Evolutionary conservation across 2,329 filamentous ascomycete genomes (phyloP).

Genomic region (Coniochaeta prunicola): DNA sequence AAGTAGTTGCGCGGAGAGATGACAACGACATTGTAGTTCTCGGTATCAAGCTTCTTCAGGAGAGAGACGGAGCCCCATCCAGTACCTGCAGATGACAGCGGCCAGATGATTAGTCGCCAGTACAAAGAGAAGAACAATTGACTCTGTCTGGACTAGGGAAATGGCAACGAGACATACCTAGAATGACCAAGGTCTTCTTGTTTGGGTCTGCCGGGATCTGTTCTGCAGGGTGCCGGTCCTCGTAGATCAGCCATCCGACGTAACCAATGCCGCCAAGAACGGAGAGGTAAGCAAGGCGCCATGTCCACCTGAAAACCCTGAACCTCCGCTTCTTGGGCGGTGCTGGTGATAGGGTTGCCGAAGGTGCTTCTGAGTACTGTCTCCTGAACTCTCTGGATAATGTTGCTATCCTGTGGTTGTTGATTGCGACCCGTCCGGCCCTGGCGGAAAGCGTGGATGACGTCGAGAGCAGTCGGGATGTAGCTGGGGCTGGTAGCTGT

Average conservation of each 20-base stretch:
- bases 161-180: conserved; percentile 53
- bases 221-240: conserved; percentile 71
- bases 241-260: conserved; percentile 74
- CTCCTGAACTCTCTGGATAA: conserved; percentile 19
- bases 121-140: neutral
- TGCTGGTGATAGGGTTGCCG: conserved; percentile 25
- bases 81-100: conserved; percentile 54
- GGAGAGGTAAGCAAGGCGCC: conserved; percentile 75
- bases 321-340: conserved; percentile 53
- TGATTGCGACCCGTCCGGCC: conserved; percentile 8
- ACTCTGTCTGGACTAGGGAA: neutral
- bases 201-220: conserved; percentile 72
- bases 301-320: conserved; percentile 69
- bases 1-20: conserved; percentile 99
- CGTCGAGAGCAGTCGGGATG: conserved; percentile 19
- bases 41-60: conserved; percentile 96
- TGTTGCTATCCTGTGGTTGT: conserved; percentile 14
- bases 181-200: conserved; percentile 95
- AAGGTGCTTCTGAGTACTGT: conserved; percentile 17
- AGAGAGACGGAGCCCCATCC: conserved; percentile 95
- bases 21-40: conserved; percentile 98
- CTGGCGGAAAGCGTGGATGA: conserved; percentile 13
- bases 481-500: conserved; percentile 10
- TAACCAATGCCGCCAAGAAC: conserved; percentile 62
- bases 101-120: conserved; percentile 5